Percentiles rank a stretch among this genome's conserved stretches.
Evolutionary conservation across 768 basidiomycete genomes (phyloP).

Genomic region (Termitomyces sp.): DNA sequence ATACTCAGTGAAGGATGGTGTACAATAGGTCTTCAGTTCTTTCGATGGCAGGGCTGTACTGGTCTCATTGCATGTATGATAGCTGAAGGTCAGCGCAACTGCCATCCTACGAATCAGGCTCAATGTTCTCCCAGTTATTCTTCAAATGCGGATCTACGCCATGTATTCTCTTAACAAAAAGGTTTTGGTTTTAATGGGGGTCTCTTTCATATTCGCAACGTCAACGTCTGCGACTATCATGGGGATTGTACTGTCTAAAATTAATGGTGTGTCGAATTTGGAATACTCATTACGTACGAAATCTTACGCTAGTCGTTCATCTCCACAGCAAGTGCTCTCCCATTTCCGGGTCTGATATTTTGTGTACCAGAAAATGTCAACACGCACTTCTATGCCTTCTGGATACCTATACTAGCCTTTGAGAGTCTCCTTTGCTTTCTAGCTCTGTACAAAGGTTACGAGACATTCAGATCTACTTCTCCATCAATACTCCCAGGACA

Average conservation of each 20-base stretch:
- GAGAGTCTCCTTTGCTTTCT: conserved; percentile 51
- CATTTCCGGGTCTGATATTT: conserved; percentile 26
- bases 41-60: conserved; percentile 62
- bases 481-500: conserved; percentile 40
- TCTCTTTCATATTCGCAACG: conserved; percentile 36
- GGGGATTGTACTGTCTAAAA: conserved; percentile 36
- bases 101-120: neutral
- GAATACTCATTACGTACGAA: neutral
- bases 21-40: conserved; percentile 39
- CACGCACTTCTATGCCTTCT: conserved; percentile 48
- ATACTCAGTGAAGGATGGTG: neutral
- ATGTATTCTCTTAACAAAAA: conserved; percentile 53
- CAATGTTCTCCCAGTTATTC: conserved; percentile 37
- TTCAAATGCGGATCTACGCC: conserved; percentile 63
- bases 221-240: conserved; percentile 45
- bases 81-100: conserved; percentile 43
- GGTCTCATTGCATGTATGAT: conserved; percentile 51
- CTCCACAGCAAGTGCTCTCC: conserved; percentile 17
- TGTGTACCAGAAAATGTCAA: conserved; percentile 41
- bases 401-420: conserved; percentile 57
- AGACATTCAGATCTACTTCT: conserved; percentile 34
- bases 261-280: conserved; percentile 33
- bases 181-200: conserved; percentile 44
- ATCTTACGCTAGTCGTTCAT: neutral
- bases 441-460: conserved; percentile 45